Percentiles rank a stretch among this genome's conserved stretches.
Conservation (phyloP, 1,139 yeast species). For the Yamadazyma sp. region DNA sequence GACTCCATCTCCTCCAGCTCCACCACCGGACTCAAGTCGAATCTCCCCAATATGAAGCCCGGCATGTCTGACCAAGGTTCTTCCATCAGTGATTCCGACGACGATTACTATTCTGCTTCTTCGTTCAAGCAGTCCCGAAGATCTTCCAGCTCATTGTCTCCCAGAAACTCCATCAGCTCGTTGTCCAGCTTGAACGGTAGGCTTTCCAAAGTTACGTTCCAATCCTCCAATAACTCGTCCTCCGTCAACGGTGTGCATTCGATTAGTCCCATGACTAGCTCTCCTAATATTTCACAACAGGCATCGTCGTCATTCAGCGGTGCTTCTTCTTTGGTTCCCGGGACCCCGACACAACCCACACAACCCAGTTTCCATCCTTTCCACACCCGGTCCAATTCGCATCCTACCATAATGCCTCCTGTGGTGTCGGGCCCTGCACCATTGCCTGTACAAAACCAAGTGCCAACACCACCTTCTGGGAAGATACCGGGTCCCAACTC, state of each 20-base stretch:
- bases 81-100: constrained; percentile 38
- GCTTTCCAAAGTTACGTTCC: constrained; percentile 25
- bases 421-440: background rate
- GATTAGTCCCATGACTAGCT: background rate
- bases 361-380: constrained; percentile 3
- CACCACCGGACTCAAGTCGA: constrained; percentile 24
- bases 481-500: background rate
- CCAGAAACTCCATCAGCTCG: constrained; percentile 47
- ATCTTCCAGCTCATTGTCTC: constrained; percentile 35
- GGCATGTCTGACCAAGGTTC: constrained; percentile 20
- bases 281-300: background rate
- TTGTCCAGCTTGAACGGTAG: constrained; percentile 49
- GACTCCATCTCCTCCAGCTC: constrained; percentile 29
- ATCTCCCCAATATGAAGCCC: constrained; percentile 32
- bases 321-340: constrained; percentile 6
- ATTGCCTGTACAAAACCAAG: background rate
- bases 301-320: constrained; percentile 1
- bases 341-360: background rate
- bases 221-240: background rate
- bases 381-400: constrained; percentile 4
- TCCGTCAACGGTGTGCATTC: constrained; percentile 2
- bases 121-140: constrained; percentile 21
- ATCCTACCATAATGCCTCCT: constrained; percentile 1
- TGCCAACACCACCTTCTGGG: background rate
- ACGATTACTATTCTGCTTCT: constrained; percentile 37